Percentiles rank a stretch among this genome's conserved stretches.
These are phyloP conservation scores for Colletotrichum viniferum DNA, from an alignment of 2,329 filamentous ascomycete species.

Conservation along the genomic window DNA sequence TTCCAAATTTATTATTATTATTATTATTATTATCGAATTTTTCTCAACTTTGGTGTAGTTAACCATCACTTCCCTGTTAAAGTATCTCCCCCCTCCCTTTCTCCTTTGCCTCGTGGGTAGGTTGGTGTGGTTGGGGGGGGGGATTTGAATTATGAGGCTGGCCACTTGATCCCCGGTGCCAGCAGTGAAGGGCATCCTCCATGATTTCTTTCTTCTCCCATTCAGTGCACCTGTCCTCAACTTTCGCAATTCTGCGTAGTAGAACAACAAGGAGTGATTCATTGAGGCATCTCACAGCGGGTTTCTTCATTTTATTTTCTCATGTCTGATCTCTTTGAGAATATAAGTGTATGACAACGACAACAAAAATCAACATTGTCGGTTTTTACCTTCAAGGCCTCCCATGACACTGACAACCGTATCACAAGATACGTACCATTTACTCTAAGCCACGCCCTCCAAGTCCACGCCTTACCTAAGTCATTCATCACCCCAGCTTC, in stretches of 20 bases:
- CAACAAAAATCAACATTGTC: background rate
- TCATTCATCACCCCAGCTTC: background rate
- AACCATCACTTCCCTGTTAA: background rate
- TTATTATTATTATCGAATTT: background rate
- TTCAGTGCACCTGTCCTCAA: background rate
- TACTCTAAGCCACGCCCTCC: background rate
- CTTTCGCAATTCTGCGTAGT: background rate
- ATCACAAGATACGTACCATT: background rate
- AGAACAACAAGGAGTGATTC: background rate
- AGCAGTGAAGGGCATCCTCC: background rate
- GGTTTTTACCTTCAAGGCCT: background rate
- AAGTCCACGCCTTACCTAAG: background rate
- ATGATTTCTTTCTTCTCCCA: background rate
- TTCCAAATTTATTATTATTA: background rate
- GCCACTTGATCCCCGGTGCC: background rate
- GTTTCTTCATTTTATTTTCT: background rate
- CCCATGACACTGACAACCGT: background rate
- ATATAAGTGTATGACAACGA: background rate
- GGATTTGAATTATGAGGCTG: background rate
- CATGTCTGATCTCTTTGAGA: background rate
- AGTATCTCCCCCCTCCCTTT: background rate
- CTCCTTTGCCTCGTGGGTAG: background rate
- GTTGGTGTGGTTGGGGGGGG: background rate
- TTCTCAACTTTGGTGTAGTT: background rate
- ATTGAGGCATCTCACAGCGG: background rate